Evolutionary conservation across 257 asterid genomes (phyloP).

Genomic region (Salvia splendens): DNA sequence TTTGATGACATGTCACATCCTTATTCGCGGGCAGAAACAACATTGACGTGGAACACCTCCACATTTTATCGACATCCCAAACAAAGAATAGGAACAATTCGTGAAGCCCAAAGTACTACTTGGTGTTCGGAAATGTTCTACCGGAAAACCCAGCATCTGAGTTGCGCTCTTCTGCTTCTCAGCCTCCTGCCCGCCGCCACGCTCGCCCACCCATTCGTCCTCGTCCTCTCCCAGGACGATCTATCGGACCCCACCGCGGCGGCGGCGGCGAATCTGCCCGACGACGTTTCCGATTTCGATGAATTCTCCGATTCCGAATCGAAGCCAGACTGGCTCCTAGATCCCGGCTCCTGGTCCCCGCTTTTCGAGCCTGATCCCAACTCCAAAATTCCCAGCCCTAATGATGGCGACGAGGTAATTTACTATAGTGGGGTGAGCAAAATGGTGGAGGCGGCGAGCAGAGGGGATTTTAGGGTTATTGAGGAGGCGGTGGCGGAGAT

Average conservation of each 20-base stretch:
- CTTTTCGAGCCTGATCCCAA: slow-evolving; percentile 65
- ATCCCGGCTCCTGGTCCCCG: slow-evolving; percentile 98
- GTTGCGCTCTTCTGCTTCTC: slow-evolving; percentile 50
- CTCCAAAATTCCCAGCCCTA: slow-evolving; percentile 35
- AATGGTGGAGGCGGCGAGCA: slow-evolving; percentile 71
- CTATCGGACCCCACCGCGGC: slow-evolving; percentile 56
- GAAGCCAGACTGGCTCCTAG: slow-evolving; percentile 69
- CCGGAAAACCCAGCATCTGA: slow-evolving; percentile 39
- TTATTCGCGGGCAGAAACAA: slow-evolving; percentile 34
- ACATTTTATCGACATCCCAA: not conserved
- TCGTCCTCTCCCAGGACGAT: slow-evolving; percentile 81
- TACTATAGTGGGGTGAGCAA: slow-evolving; percentile 67
- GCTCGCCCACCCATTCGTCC: slow-evolving; percentile 67
- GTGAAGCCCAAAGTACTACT: not conserved
- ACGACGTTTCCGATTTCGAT: slow-evolving; percentile 67
- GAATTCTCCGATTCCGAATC: slow-evolving; percentile 73
- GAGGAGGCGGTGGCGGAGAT: slow-evolving; percentile 79
- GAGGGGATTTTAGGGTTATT: slow-evolving; percentile 69
- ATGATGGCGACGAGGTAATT: slow-evolving; percentile 35
- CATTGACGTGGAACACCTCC: slow-evolving; percentile 40
- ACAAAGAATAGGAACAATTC: too few species aligned
- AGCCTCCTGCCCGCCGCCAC: slow-evolving; percentile 46
- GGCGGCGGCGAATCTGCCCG: slow-evolving; percentile 39
- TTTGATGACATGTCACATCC: slow-evolving; percentile 38
- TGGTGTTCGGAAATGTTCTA: slow-evolving; percentile 44